Evolutionary conservation across 169 alveolate genomes (phyloP), one percentile per base, ranked within the genome.

Genomic region (Fabrea salina): DNA sequence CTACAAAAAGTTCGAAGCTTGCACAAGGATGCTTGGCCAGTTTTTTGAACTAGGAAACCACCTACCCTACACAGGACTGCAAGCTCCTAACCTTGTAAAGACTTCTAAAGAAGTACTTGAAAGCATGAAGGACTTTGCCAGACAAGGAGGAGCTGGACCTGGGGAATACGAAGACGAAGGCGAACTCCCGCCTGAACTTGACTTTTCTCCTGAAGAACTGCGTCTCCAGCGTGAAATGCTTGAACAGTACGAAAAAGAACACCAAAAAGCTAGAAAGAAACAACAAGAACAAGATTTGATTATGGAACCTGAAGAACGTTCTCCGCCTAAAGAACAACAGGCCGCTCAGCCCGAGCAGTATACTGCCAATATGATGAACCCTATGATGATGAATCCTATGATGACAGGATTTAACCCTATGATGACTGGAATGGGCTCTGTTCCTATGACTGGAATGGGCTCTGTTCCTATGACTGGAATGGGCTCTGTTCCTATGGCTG

Each of bases 211-310:
- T 22, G 35, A 68, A 47, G 78, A 68, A 4, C 61, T 68, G 13
- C 64, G 44, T 43, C 43, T 8, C 1, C 78, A 68, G 37, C 40
- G 78, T 3, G 16, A 19, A n/a, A 11, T 44, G 30, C 35, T 68
- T 11, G 78, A 68, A 30, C 44, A 68, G 78, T 68, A n/a, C 44
- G 78, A 68, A 47, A 68, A 43, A 68, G 32, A 41, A 39, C 67
- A 68, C 39, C 13, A 68, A 43, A 43, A 68, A 30, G 16, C 11
- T 11, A 11, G 22, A 11, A 44, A 44, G 53, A 11, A 44, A 44
- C 16, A 44, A 44, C 11, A 16, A 44, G 53, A 44, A 16, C 16
- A 44, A 44, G 53, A 44, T 44, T 11, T 44, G 53, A 11, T 44
- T 11, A 16, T 11, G 16, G 53, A 44, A 11, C 22, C 16, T 44